phyloP scores from a whole-genome alignment of 2,329 filamentous ascomycete species.

The Colletotrichum melonis region DNA sequence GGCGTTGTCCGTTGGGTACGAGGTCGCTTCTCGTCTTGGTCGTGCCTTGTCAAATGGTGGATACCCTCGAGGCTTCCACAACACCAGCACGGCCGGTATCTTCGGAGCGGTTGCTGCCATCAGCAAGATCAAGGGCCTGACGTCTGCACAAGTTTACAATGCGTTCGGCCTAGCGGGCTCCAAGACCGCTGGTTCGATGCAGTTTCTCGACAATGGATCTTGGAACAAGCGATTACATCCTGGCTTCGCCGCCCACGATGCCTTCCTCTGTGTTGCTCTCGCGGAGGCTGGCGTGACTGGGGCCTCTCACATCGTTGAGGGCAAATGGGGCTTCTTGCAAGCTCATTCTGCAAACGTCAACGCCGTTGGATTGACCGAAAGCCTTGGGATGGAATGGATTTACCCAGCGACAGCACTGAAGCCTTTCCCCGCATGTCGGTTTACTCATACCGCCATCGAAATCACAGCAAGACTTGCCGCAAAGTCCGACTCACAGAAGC shows the following conservation, averaged over 20 bases:
- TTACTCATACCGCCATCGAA: conserved; percentile 44
- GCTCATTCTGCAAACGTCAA: conserved; percentile 38
- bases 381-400: neutral
- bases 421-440: conserved; percentile 23
- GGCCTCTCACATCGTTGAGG: conserved; percentile 39
- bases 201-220: conserved; percentile 44
- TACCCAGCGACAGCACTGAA: neutral
- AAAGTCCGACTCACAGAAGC: conserved; percentile 18
- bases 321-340: conserved; percentile 39
- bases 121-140: conserved; percentile 38
- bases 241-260: conserved; percentile 43
- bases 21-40: conserved; percentile 42
- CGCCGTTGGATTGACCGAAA: conserved; percentile 31
- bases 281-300: conserved; percentile 41
- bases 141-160: conserved; percentile 35
- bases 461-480: conserved; percentile 36
- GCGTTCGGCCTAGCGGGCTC: conserved; percentile 42
- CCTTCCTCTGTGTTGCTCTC: conserved; percentile 40
- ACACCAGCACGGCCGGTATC: conserved; percentile 41
- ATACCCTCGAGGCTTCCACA: conserved; percentile 42
- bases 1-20: conserved; percentile 41
- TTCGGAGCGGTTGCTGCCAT: conserved; percentile 43
- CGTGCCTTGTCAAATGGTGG: conserved; percentile 39
- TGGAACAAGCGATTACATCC: conserved; percentile 45
- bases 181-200: conserved; percentile 43